phyloP scores from a whole-genome alignment of 1,284 basidiomycete species.

The Mycena sp. region DNA sequence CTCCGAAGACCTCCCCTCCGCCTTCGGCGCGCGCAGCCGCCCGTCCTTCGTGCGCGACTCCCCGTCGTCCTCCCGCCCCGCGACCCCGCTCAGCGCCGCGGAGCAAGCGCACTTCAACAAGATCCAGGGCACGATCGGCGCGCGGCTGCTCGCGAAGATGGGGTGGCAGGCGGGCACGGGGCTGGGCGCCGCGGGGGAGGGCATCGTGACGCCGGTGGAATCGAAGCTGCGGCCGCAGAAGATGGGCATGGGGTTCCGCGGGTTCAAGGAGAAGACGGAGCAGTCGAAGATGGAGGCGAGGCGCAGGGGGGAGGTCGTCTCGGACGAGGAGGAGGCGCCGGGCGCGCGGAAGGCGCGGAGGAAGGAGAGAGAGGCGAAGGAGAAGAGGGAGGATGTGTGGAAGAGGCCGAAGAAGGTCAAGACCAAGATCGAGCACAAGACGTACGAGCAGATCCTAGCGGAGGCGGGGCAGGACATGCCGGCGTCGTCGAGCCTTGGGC shows the following conservation, averaged over 20 bases:
- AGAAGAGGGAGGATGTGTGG: constrained; percentile 78
- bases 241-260: constrained; percentile 88
- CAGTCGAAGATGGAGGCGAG: constrained; percentile 89
- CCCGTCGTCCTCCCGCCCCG: constrained; percentile 56
- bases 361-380: constrained; percentile 64
- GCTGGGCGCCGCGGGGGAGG: constrained; percentile 82
- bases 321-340: constrained; percentile 73
- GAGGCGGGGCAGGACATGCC: constrained; percentile 77
- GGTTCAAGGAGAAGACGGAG: constrained; percentile 89
- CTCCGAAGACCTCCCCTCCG: constrained; percentile 47
- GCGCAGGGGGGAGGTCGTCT: constrained; percentile 78
- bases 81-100: constrained; percentile 65
- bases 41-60: constrained; percentile 64
- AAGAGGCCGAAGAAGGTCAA: constrained; percentile 88
- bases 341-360: constrained; percentile 57
- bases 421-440: constrained; percentile 90
- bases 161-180: constrained; percentile 92
- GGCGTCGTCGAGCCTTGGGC: constrained; percentile 71
- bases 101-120: constrained; percentile 87
- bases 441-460: constrained; percentile 93
- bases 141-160: constrained; percentile 92
- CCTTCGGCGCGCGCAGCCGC: constrained; percentile 49
- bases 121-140: constrained; percentile 82
- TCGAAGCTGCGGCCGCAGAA: constrained; percentile 85
- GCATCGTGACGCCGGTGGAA: constrained; percentile 91